Percentiles rank a stretch among this genome's conserved stretches.
Evolutionary conservation across 345 rosid genomes (phyloP).

Genomic region (Arabidopsis suecica): DNA sequence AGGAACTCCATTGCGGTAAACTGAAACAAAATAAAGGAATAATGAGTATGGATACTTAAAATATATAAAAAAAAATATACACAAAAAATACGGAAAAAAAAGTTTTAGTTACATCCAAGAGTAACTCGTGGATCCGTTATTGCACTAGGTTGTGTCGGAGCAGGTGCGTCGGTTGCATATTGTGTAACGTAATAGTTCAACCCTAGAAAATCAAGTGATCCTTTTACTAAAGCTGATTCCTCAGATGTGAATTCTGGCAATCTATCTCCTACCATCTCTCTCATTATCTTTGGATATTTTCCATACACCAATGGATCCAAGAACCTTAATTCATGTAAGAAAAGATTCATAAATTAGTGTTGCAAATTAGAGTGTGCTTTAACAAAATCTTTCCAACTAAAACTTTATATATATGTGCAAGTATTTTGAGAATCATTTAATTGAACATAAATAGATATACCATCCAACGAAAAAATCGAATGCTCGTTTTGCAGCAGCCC

Average conservation of each 20-base stretch:
- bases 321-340: slow-evolving; percentile 21
- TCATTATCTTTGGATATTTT: slow-evolving; percentile 32
- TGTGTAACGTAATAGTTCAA: slow-evolving; percentile 43
- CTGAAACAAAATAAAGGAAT: background rate
- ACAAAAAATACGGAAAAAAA: background rate
- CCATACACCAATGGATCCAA: slow-evolving; percentile 41
- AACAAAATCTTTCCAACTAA: too few relatives aligned
- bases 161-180: slow-evolving; percentile 36
- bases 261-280: slow-evolving; percentile 25
- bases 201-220: slow-evolving; percentile 47
- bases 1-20: slow-evolving; percentile 16
- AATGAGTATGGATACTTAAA: background rate
- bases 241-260: slow-evolving; percentile 29
- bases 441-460: background rate
- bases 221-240: slow-evolving; percentile 37
- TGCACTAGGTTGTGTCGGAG: slow-evolving; percentile 17
- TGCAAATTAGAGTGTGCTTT: background rate
- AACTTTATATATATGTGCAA: background rate
- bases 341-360: too few relatives aligned
- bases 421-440: too few relatives aligned
- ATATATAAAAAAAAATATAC: too few relatives aligned
- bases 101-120: slow-evolving; percentile 23
- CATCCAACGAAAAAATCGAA: slow-evolving; percentile 44
- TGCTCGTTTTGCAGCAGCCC: slow-evolving; percentile 34
- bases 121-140: slow-evolving; percentile 36